Evolutionary conservation across 2,329 filamentous ascomycete species (phyloP), one percentile per base, ranked within the genome.

Genomic region (Ascochyta pisi): DNA sequence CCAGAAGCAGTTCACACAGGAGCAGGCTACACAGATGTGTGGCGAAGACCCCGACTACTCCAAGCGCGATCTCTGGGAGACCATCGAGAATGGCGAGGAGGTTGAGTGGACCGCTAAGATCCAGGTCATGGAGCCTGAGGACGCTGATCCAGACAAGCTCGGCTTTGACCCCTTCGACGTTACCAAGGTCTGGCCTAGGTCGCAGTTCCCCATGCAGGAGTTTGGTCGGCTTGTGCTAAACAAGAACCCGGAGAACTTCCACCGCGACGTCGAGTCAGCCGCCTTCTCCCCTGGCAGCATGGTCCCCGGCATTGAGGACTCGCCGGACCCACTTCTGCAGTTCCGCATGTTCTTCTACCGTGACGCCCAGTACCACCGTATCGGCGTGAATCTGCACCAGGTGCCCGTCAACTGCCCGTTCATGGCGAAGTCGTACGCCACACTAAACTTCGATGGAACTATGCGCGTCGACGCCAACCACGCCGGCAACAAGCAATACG

Each of bases 101-200:
- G 66, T 77, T 13, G 74, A 75, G 16, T 82, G 78, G 78, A 81
- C 77, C 4, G 76, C 76, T 4, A 71, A 76, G 41, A 74, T 81
- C 4, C 79, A 81, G 50, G 70, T 80, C 43, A 82, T 81, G 78
- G 67, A 76, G 37, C 76, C 78, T 2, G 72, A 79, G 19, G 74
- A 82, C 39, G 79, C 79, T 0, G 77, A 81, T 54, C 73, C 80
- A 2, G 69, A 76, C n/a, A 77, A 77, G 43, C 74, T 84, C n/a
- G 78, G 79, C 4, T 84, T 83, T 56, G 81, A 84, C 48, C 77
- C 79, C 7, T 83, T 84, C 57, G 81, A 84, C 58, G 75, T 83
- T 4, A 83, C 82, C 33, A 83, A 84, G 64, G 75, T 83, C 49
- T 84, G 81, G 82, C 81, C 80, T 1, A 71, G 78, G 33, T 71